Base-by-base conservation (phyloP, 2,329 filamentous ascomycete genomes). In the Chaetomiaceae sp. region DNA sequence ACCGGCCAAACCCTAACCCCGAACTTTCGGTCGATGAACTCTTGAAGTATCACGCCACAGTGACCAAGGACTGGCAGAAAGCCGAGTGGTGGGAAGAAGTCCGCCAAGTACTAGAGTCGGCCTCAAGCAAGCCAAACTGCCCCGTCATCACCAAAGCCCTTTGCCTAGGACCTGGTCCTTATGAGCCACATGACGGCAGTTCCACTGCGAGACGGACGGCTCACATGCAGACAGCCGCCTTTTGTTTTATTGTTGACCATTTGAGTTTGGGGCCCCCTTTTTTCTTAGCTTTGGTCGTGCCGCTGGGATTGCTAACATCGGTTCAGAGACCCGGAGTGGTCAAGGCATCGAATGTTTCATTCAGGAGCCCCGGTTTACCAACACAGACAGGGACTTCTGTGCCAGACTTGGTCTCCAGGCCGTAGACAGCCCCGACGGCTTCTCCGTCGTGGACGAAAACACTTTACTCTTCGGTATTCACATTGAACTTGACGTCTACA, bases 381-480 rank as follows among this genome's bases (percentile, higher is more conserved):
- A 63, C 1, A 67, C 70, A 0, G 79, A 82, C 61, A 72, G 67
- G 32, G 65, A 68, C 0, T 85, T 84, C 58, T 75, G 85, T 25
- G 63, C 72, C 53, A 69, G 73, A 20, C 75, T 85, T 0, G 79
- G 81, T n/a, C 79, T 81, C 47, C 50, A 67, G 2, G 71, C 78
- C 3, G 70, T 79, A 4, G 69, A 77, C 1, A 71, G 77, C 1
- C 85, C 85, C 0, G 62, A 51, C 0, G 84, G 75, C 0, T 84
- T 81, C 58, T 65, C 73, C 0, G 59, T 73, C 5, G 71, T 87
- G 9, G 71, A 75, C 14, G 43, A 63, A 0, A 61, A 68, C 0
- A 77, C 80, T 0, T 64, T 89, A 1, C 70, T 86, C 2, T 88
- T 80, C 58, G 84, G 80, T 1, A 74, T 87, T 0, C 84, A 87